phyloP scores from a whole-genome alignment of 148 eudicot genomes.

The Cornus kousa region DNA sequence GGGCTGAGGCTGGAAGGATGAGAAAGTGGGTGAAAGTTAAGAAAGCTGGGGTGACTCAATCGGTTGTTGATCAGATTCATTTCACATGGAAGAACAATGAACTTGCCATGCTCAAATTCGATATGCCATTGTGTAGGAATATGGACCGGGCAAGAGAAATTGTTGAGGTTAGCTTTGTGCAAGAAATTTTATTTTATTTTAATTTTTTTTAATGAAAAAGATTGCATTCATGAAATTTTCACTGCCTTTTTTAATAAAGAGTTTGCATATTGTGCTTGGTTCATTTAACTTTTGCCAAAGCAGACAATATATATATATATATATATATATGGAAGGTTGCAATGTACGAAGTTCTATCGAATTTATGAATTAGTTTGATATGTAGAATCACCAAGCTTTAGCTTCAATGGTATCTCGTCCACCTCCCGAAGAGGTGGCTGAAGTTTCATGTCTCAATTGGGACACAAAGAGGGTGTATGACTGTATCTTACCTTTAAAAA shows the following conservation, averaged over 20 bases:
- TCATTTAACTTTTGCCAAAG: background rate
- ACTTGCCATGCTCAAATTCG: slow-evolving; percentile 79
- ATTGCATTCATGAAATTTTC: background rate
- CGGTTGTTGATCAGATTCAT: slow-evolving; percentile 66
- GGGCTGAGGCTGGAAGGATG: slow-evolving; percentile 59
- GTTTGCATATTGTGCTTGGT: background rate
- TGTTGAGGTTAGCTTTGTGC: slow-evolving; percentile 59
- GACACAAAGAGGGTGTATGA: background rate
- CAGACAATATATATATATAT: background rate
- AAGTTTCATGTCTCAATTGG: background rate
- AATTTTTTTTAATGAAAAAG: background rate
- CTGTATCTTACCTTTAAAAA: background rate
- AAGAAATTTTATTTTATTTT: too few species aligned
- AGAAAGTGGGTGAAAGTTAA: slow-evolving; percentile 83
- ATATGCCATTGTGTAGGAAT: slow-evolving; percentile 72
- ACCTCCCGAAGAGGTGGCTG: too few species aligned
- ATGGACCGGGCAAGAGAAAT: slow-evolving; percentile 94
- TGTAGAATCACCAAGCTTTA: too few species aligned
- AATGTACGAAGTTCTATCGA: background rate
- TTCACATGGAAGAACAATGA: slow-evolving; percentile 67
- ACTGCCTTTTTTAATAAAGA: background rate
- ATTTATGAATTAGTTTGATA: too few species aligned
- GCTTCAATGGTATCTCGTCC: too few species aligned
- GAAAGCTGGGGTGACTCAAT: slow-evolving; percentile 77
- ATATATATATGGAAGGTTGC: background rate